phyloP scores from a whole-genome alignment of 2,329 filamentous ascomycete genomes.

The Purpureocillium lavendulum region DNA sequence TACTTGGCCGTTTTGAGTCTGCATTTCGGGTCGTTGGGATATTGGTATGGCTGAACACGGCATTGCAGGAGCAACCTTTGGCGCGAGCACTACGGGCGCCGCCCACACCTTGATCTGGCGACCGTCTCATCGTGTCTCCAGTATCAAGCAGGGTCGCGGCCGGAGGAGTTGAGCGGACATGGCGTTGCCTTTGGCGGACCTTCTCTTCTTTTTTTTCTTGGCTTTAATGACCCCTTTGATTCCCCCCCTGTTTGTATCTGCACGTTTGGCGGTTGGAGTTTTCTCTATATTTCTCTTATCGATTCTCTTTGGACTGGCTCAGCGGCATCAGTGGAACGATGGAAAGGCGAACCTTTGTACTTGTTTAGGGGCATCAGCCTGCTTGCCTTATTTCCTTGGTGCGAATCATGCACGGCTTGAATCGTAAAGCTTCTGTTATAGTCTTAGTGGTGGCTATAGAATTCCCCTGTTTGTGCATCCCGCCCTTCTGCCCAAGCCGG shows the following conservation, averaged over 20 bases:
- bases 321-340: slow-evolving; percentile 3
- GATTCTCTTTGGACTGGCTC: background rate
- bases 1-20: slow-evolving; percentile 2
- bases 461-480: too few relatives aligned
- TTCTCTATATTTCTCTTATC: too few relatives aligned
- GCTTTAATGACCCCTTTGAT: slow-evolving; percentile 1
- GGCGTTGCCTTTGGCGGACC: background rate
- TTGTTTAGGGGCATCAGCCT: background rate
- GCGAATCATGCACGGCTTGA: background rate
- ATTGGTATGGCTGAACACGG: slow-evolving; percentile 1
- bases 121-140: too few relatives aligned
- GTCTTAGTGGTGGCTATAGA: too few relatives aligned
- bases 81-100: background rate
- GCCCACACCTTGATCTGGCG: background rate
- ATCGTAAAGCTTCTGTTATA: too few relatives aligned
- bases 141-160: too few relatives aligned
- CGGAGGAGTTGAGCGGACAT: too few relatives aligned
- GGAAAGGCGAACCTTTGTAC: slow-evolving; percentile 2
- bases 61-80: slow-evolving; percentile 5
- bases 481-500: too few relatives aligned
- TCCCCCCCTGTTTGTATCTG: slow-evolving; percentile 3
- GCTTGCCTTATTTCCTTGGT: background rate
- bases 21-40: slow-evolving; percentile 6
- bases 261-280: background rate
- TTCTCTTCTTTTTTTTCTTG: background rate